phyloP scores from a whole-genome alignment of 2,329 filamentous ascomycete genomes.

The Exophiala mesophila region DNA sequence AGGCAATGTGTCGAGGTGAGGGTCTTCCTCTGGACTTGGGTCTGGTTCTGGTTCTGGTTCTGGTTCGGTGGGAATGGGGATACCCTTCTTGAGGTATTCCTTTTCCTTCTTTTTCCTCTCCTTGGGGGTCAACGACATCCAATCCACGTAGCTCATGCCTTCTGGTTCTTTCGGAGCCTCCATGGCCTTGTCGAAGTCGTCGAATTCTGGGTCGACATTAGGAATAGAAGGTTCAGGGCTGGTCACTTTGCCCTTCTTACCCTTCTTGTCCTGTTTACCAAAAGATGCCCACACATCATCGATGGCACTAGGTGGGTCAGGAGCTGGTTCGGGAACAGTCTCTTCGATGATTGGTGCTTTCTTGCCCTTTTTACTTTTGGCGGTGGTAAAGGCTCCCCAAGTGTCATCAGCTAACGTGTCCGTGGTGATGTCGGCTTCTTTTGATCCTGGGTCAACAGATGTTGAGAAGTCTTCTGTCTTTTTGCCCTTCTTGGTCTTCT shows the following conservation, averaged over 20 bases:
- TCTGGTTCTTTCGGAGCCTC: conserved; percentile 20
- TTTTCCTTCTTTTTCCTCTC: conserved; percentile 36
- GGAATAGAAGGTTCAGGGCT: conserved; percentile 27
- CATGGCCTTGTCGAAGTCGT: conserved; percentile 18
- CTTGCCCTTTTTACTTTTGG: conserved; percentile 27
- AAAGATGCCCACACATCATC: conserved; percentile 22
- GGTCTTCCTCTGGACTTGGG: neutral
- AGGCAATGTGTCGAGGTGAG: conserved; percentile 17
- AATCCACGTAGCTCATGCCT: conserved; percentile 1
- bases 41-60: conserved; percentile 22
- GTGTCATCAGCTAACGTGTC: conserved; percentile 25
- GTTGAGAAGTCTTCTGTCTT: conserved; percentile 28
- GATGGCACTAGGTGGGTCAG: conserved; percentile 25
- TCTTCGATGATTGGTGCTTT: conserved; percentile 22
- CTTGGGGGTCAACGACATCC: conserved; percentile 7
- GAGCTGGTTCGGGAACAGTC: conserved; percentile 16
- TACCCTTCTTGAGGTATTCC: conserved; percentile 13
- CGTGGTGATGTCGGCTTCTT: conserved; percentile 24
- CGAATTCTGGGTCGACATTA: conserved; percentile 32
- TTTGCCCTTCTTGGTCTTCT: conserved; percentile 41
- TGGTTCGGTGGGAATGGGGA: conserved; percentile 13
- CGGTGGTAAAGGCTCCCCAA: conserved; percentile 23
- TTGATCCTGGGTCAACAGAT: conserved; percentile 21
- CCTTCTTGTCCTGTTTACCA: conserved; percentile 26
- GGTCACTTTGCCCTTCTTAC: conserved; percentile 24